Conservation (phyloP, 306 rosid species). For the Amphicarpaea edgeworthii region DNA sequence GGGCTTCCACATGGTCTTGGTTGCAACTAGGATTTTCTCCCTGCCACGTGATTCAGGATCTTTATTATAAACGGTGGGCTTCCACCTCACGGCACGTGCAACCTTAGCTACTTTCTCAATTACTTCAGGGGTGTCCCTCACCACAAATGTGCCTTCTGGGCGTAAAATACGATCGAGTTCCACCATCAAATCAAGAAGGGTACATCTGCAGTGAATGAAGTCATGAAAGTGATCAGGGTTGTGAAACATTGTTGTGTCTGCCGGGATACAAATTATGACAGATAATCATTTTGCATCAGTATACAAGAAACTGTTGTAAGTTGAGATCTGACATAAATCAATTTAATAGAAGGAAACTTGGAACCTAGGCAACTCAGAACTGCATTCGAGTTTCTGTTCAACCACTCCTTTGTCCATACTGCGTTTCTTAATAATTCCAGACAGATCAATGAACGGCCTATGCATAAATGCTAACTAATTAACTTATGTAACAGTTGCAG, state of each 20-base stretch:
- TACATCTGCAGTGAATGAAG: slow-evolving; percentile 67
- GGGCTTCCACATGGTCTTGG: slow-evolving; percentile 76
- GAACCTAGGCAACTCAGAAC: slow-evolving; percentile 1
- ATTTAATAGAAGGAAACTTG: neutral
- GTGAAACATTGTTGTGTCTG: neutral
- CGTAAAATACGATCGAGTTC: slow-evolving; percentile 94
- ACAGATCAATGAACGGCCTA: neutral
- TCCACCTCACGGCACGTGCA: slow-evolving; percentile 82
- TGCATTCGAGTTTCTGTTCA: neutral
- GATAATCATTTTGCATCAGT: neutral
- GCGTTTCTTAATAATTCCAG: neutral
- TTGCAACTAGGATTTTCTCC: slow-evolving; percentile 83
- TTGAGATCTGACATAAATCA: slow-evolving; percentile 23
- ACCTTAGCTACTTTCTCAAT: slow-evolving; percentile 78
- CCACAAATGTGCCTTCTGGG: slow-evolving; percentile 85
- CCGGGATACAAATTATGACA: slow-evolving; percentile 7
- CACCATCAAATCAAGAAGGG: slow-evolving; percentile 91
- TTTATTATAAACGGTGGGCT: slow-evolving; percentile 63
- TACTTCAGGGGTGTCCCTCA: slow-evolving; percentile 83
- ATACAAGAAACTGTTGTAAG: slow-evolving; percentile 6
- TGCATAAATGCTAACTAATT: slow-evolving; percentile 1
- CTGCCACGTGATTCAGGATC: slow-evolving; percentile 82
- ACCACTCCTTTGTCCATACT: neutral
- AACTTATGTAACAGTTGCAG: neutral
- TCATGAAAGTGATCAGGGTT: slow-evolving; percentile 6